A percentile compares a stretch with the other conserved stretches of the same genome.
These are phyloP conservation scores for Tolypocladium guangdongense DNA, from an alignment of 2,329 filamentous ascomycete species.

Conservation along the genomic window DNA sequence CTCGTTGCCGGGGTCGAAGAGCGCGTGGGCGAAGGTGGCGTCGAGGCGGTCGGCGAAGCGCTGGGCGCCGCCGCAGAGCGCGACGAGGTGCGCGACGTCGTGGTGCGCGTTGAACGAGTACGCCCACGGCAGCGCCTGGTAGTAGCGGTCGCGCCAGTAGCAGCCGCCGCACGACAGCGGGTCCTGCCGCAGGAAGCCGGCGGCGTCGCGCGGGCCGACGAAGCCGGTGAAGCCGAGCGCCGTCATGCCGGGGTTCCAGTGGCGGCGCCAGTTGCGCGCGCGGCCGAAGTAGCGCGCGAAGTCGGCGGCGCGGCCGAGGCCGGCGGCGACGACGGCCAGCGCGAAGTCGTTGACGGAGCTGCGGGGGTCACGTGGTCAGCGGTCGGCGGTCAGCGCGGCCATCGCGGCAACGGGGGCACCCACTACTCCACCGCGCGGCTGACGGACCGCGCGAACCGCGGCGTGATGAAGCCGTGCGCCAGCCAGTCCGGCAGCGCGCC, in stretches of 20 bases:
- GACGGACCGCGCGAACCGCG: constrained; percentile 47
- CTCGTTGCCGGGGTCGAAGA: constrained; percentile 60
- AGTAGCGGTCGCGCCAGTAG: constrained; percentile 52
- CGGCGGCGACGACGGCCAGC: constrained; percentile 52
- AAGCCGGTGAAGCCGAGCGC: constrained; percentile 55
- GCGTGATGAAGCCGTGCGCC: constrained; percentile 53
- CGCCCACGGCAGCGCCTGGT: constrained; percentile 51
- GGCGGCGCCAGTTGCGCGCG: constrained; percentile 59
- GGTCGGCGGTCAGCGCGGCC: too few relatives aligned
- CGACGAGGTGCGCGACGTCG: constrained; percentile 45
- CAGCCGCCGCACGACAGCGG: constrained; percentile 50
- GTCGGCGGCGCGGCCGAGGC: constrained; percentile 39
- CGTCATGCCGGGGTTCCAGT: constrained; percentile 51
- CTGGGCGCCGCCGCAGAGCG: constrained; percentile 40
- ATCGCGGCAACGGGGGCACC: too few relatives aligned
- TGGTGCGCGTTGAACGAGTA: constrained; percentile 62
- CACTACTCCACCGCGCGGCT: constrained; percentile 56
- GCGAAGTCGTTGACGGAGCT: constrained; percentile 56
- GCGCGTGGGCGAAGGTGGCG: constrained; percentile 36
- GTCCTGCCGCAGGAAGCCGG: constrained; percentile 39
- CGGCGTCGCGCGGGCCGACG: constrained; percentile 47
- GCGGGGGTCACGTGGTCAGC: too few relatives aligned
- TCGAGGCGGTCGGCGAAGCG: constrained; percentile 46
- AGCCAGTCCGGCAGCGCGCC: constrained; percentile 62
- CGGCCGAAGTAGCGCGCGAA: constrained; percentile 49